Conservation (phyloP, 2,329 filamentous ascomycete genomes). For the Alternaria sp. region DNA sequence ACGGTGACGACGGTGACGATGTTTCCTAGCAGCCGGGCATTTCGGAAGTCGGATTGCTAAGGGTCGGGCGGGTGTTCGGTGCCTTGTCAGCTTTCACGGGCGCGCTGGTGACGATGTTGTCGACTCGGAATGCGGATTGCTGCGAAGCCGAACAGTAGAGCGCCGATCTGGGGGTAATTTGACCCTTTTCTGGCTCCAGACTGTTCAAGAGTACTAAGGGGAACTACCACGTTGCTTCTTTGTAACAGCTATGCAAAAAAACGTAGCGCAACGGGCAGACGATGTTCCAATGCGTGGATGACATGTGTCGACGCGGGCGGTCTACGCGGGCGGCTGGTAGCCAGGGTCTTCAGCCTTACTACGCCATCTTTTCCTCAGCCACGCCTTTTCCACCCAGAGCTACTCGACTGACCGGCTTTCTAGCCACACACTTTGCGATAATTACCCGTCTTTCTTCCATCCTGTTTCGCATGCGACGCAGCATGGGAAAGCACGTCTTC, state of each 20-base stretch:
- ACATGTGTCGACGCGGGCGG: slow-evolving; percentile 4
- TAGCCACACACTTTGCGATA: neutral
- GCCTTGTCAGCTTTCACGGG: slow-evolving; percentile 1
- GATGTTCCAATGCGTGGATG: neutral
- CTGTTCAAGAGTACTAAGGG: neutral
- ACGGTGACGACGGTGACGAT: neutral
- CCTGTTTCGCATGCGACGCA: neutral
- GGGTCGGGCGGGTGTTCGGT: neutral
- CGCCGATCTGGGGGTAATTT: neutral
- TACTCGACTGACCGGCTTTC: neutral
- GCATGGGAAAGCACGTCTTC: neutral
- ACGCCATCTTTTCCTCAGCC: slow-evolving; percentile 12
- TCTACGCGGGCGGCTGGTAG: slow-evolving; percentile 12
- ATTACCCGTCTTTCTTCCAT: neutral
- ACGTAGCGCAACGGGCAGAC: neutral
- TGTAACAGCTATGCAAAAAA: neutral
- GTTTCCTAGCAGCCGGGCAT: slow-evolving; percentile 3
- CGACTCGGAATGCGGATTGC: slow-evolving; percentile 2
- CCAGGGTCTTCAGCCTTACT: slow-evolving; percentile 12
- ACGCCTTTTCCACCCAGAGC: neutral
- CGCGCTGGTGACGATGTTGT: neutral
- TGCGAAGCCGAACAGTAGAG: neutral
- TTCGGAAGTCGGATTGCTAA: neutral
- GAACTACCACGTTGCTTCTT: neutral
- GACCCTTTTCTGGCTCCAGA: neutral